A percentile compares a stretch with the other conserved stretches of the same genome.
phyloP scores from a whole-genome alignment of 2,329 filamentous ascomycete species.

The Chaetomiaceae sp. region DNA sequence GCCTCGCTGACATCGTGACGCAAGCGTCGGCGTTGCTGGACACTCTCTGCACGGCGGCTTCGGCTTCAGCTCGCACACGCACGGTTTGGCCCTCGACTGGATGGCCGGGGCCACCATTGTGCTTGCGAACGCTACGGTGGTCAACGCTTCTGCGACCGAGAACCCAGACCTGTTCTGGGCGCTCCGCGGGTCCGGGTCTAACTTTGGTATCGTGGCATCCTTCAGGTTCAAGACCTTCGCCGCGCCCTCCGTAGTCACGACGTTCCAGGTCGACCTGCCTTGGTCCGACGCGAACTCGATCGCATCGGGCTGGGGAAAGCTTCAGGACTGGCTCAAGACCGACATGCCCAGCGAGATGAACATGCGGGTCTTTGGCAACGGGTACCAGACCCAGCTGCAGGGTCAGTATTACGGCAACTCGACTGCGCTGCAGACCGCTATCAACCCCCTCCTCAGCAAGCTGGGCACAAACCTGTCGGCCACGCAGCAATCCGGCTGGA shows the following conservation, averaged over 20 bases:
- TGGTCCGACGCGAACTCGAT: conserved; percentile 22
- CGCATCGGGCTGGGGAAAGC: conserved; percentile 19
- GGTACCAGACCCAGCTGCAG: conserved; percentile 23
- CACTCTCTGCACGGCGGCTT: conserved; percentile 37
- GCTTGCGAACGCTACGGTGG: conserved; percentile 31
- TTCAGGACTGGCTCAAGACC: conserved; percentile 25
- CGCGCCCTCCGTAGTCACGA: conserved; percentile 30
- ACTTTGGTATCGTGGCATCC: conserved; percentile 36
- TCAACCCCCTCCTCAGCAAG: conserved; percentile 22
- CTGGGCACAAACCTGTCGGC: conserved; percentile 22
- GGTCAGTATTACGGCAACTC: conserved; percentile 26
- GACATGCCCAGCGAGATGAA: conserved; percentile 27
- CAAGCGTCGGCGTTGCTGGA: conserved; percentile 35
- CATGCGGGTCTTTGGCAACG: conserved; percentile 26
- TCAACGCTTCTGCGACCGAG: conserved; percentile 28
- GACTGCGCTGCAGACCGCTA: conserved; percentile 15
- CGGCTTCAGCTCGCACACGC: conserved; percentile 33
- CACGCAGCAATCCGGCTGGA: conserved; percentile 24
- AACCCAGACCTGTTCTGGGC: conserved; percentile 40
- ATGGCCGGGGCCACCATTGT: conserved; percentile 33
- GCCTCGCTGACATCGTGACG: not conserved
- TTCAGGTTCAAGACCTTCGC: conserved; percentile 36
- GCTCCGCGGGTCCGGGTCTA: conserved; percentile 36
- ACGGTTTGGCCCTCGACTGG: conserved; percentile 33
- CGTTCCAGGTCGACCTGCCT: conserved; percentile 25